Evolutionary conservation across 2,329 filamentous ascomycete genomes (phyloP).

Genomic region (Xylaria sp.): DNA sequence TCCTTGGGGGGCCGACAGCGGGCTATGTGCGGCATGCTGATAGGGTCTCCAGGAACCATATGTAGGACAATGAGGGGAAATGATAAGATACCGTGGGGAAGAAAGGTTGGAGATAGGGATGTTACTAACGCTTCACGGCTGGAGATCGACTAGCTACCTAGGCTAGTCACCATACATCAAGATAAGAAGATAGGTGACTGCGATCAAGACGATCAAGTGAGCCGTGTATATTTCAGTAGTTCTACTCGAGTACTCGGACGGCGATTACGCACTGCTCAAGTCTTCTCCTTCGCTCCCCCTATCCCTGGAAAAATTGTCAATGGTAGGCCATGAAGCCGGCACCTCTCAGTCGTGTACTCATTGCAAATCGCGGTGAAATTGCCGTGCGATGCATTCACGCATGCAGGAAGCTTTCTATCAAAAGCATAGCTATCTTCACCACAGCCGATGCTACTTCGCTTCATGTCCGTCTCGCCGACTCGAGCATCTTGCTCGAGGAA

Average conservation of each 20-base stretch:
- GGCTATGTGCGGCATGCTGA: too few species aligned
- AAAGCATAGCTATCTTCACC: constrained; percentile 22
- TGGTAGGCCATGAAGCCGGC: not conserved
- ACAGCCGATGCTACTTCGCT: constrained; percentile 22
- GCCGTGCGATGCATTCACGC: constrained; percentile 29
- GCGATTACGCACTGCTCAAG: too few species aligned
- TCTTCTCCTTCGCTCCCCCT: not conserved
- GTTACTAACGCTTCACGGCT: not conserved
- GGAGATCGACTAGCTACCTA: not conserved
- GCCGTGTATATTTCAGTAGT: too few species aligned
- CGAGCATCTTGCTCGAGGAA: constrained; percentile 17
- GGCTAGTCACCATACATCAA: too few species aligned
- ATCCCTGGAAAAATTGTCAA: too few species aligned
- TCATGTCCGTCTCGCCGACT: constrained; percentile 27
- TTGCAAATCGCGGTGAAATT: constrained; percentile 36
- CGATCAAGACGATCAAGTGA: too few species aligned
- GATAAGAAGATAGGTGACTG: too few species aligned
- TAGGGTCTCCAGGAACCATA: not conserved
- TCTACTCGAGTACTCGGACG: too few species aligned
- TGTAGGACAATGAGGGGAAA: not conserved
- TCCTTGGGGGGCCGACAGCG: not conserved
- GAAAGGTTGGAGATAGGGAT: not conserved
- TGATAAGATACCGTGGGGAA: not conserved
- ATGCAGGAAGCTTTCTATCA: constrained; percentile 18
- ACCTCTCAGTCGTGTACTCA: constrained; percentile 14